Evolutionary conservation across 2,329 filamentous ascomycete species (phyloP), one percentile per base, ranked within the genome.

Genomic region (Alternaria sp.): DNA sequence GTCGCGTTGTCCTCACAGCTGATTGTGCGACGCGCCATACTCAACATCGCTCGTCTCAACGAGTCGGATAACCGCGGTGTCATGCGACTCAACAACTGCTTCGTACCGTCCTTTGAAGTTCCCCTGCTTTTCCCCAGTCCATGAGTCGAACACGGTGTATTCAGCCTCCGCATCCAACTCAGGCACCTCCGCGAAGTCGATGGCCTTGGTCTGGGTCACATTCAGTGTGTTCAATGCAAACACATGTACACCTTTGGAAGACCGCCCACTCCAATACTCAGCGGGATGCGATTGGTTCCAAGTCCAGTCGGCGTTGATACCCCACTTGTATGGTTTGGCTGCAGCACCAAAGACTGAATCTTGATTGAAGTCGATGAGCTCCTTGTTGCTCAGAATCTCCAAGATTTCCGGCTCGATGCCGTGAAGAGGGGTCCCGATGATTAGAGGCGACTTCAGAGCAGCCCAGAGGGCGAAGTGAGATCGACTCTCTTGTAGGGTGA

Each of bases 241-340:
- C 3, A 77, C 71, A 40, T 75, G 58, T 2, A 67, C 71, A 2
- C 73, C 73, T 12, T 69, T 63, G 2, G 62, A 68, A 15, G 68
- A 71, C 12, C 53, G n/a, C 1, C 74, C 73, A 36, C 68, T 70
- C 74, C 73, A 76, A 44, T 67, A 76, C 54, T 76, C 74, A 7
- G 73, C 73, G 2, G 74, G 73, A 53, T 68, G 71, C 3, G 66
- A 61, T 15, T 73, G 67, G 66, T 88, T 84, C 72, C 81, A 87
- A 0, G 84, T 85, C 70, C 81, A 83, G 67, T 86, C 81, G 0
- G 80, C 75, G 63, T 86, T 86, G 4, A 80, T 75, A 1, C 85
- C 85, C 83, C 83, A 84, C n/a, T 73, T 75, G 65, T 81, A 84
- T 2, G 77, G 79, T 66, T 72, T 73, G 8, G 78, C 76, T 1